Conservation (phyloP, 257 asterid species). For the Dorcoceras hygrometricum region DNA sequence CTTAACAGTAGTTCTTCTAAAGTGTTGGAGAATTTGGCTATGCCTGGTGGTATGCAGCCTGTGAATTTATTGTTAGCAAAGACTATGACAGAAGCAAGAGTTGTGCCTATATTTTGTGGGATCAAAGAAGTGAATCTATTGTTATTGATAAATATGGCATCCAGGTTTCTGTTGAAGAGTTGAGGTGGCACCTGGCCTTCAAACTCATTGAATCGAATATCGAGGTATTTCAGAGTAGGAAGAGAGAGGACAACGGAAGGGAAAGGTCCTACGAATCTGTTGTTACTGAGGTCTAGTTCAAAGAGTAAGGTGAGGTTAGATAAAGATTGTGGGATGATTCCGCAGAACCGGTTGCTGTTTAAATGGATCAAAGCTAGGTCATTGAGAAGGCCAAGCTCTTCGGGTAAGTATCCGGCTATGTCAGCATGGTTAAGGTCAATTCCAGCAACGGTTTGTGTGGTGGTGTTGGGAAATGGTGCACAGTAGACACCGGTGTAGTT, state of each 20-base stretch:
- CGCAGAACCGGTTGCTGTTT: constrained; percentile 72
- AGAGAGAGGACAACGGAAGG: constrained; percentile 59
- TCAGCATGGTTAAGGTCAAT: constrained; percentile 64
- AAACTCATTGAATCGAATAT: constrained; percentile 72
- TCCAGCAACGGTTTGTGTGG: constrained; percentile 49
- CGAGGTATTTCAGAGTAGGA: constrained; percentile 46
- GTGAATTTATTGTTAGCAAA: constrained; percentile 60
- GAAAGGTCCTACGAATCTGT: constrained; percentile 73
- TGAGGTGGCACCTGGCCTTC: constrained; percentile 60
- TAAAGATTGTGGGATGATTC: constrained; percentile 54
- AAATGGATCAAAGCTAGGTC: constrained; percentile 59
- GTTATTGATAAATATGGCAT: constrained; percentile 61
- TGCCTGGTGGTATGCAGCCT: constrained; percentile 64
- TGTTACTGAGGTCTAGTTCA: constrained; percentile 76
- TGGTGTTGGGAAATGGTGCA: constrained; percentile 43
- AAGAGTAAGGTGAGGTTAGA: constrained; percentile 44
- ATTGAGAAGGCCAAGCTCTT: constrained; percentile 59
- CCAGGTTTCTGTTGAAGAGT: constrained; percentile 47
- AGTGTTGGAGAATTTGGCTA: constrained; percentile 49
- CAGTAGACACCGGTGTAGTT: constrained; percentile 54
- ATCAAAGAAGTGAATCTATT: constrained; percentile 46
- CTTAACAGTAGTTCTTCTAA: constrained; percentile 57
- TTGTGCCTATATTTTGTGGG: constrained; percentile 45
- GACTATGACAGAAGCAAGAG: constrained; percentile 59
- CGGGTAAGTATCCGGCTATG: constrained; percentile 66